These are phyloP conservation scores for Nymphaea colorata DNA, from an alignment of 164 flowering plant genomes.

Conservation along the genomic window DNA sequence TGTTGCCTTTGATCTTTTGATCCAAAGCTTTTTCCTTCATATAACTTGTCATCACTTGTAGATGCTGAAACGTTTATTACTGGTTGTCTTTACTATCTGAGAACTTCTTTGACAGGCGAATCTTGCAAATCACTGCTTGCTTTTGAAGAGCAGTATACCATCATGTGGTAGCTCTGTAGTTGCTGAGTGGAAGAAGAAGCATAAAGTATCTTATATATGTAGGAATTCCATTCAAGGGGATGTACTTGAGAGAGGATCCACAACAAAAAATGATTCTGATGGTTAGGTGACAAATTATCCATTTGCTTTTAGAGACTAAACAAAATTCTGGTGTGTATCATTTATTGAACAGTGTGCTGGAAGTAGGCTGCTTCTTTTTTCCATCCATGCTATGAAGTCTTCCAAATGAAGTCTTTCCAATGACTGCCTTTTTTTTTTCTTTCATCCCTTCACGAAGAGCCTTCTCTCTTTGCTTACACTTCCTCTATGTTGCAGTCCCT, in stretches of 20 bases:
- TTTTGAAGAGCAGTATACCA: constrained; percentile 6
- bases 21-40: constrained; percentile 16
- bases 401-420: no score
- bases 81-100: background rate
- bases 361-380: no score
- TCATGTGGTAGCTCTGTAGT: constrained; percentile 3
- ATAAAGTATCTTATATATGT: constrained; percentile 7
- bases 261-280: constrained; percentile 19
- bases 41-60: constrained; percentile 11
- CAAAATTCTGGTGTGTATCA: background rate
- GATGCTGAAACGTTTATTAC: background rate
- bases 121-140: constrained; percentile 1
- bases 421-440: no score
- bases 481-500: no score
- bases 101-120: constrained; percentile 8
- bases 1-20: constrained; percentile 22
- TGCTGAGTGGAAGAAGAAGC: constrained; percentile 9
- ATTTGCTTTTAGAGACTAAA: background rate
- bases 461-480: no score
- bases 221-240: constrained; percentile 33
- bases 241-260: constrained; percentile 31
- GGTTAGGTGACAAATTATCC: constrained; percentile 6
- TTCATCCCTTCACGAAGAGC: no score
- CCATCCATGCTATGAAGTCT: no score
- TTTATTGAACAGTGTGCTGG: no score